These are phyloP conservation scores for Clarireedia paspali DNA, from an alignment of 2,329 filamentous ascomycete genomes.

Conservation along the genomic window DNA sequence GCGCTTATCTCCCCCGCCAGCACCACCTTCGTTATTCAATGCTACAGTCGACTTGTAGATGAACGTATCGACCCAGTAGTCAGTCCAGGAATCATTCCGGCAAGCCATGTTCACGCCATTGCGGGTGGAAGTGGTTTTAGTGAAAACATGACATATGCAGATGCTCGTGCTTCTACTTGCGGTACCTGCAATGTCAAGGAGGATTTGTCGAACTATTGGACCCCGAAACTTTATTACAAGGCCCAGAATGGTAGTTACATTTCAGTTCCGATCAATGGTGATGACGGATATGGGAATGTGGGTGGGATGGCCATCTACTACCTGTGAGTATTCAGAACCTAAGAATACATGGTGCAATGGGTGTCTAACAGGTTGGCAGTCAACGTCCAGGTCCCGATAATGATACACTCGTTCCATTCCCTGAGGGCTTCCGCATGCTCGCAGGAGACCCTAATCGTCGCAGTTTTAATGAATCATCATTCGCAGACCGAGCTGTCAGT, in stretches of 20 bases:
- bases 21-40: conserved; percentile 5
- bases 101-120: conserved; percentile 17
- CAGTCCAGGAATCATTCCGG: conserved; percentile 11
- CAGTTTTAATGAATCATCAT: conserved; percentile 4
- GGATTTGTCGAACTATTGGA: conserved; percentile 31
- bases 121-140: conserved; percentile 32
- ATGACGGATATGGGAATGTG: conserved; percentile 26
- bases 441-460: conserved; percentile 31
- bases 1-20: not conserved
- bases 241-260: conserved; percentile 28
- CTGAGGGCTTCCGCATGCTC: conserved; percentile 38
- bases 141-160: conserved; percentile 29
- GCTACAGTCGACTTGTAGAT: conserved; percentile 15
- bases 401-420: conserved; percentile 1
- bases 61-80: conserved; percentile 18
- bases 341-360: not conserved
- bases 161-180: conserved; percentile 25
- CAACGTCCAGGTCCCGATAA: conserved; percentile 7
- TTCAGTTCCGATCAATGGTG: conserved; percentile 27
- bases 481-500: conserved; percentile 19
- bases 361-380: not conserved
- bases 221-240: conserved; percentile 25
- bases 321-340: conserved; percentile 17
- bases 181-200: conserved; percentile 30
- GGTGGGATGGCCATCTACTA: conserved; percentile 31